These are phyloP conservation scores for Mortierella sp. DNA, from an alignment of 371 early-diverging fungal genomes.

Conservation along the genomic window DNA sequence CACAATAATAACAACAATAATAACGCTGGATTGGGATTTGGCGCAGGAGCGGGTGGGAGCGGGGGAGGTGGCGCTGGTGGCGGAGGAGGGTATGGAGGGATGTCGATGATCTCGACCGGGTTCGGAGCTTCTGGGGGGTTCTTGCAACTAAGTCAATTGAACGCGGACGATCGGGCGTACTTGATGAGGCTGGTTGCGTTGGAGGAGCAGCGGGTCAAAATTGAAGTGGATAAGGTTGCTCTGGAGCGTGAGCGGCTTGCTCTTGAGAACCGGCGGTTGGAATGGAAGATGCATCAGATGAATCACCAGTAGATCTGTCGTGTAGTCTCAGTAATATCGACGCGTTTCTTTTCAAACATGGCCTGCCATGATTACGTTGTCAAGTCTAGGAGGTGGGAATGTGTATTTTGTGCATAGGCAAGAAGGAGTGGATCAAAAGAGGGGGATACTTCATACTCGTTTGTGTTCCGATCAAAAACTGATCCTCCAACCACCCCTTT, in stretches of 20 bases:
- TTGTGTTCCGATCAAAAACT: too few species aligned
- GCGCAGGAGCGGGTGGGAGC: neutral
- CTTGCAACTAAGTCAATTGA: constrained; percentile 31
- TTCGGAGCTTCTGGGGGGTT: neutral
- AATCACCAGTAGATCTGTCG: neutral
- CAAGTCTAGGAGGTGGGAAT: neutral
- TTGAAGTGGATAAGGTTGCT: constrained; percentile 49
- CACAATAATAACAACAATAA: constrained; percentile 1
- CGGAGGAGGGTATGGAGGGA: neutral
- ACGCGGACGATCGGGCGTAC: constrained; percentile 31
- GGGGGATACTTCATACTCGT: too few species aligned
- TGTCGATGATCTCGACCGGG: constrained; percentile 5
- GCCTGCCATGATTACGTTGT: neutral
- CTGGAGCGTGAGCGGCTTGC: constrained; percentile 43
- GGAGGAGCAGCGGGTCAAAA: constrained; percentile 38
- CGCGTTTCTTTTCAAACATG: neutral
- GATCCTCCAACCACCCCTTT: too few species aligned
- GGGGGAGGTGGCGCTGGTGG: neutral
- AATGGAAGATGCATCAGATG: constrained; percentile 41
- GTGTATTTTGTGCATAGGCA: too few species aligned
- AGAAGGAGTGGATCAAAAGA: too few species aligned
- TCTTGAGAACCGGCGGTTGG: constrained; percentile 32
- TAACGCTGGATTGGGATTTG: neutral
- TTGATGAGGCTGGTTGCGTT: constrained; percentile 31
- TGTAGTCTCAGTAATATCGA: neutral